Base-by-base conservation (phyloP, 2,329 filamentous ascomycete genomes). In the Bipolaris bicolor region DNA sequence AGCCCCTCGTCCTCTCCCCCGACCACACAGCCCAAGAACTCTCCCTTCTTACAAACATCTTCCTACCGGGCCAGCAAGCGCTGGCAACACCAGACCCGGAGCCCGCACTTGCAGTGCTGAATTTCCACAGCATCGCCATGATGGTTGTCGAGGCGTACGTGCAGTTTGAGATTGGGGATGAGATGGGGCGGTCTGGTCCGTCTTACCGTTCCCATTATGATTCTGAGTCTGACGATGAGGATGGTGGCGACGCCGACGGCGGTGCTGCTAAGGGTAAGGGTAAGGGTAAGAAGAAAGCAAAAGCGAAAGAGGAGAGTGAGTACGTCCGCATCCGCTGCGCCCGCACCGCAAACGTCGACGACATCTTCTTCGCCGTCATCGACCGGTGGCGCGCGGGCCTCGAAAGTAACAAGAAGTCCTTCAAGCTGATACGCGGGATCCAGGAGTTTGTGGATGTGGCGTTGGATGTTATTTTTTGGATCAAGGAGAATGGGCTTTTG, bases 381-480 rank as follows among this genome's bases (percentile, higher is more conserved):
- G 73, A 75, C 45, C 68, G 71, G n/a, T 76, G 71, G 67, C 65
- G 72, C 3, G 67, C 68, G 1, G 72, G 70, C 0, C 36, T 65
- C 6, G 52, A 58, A 16, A 57, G 55, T 15, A 52, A 52, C 7
- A 71, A 65, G 45, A 47, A 65, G 39, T 45, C 52, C 5, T 43
- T 64, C 33, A 34, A 50, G 36, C 33, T 68, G 0, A 67, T 76
- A 7, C 63, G 73, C 0, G 73, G 72, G 0, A 53, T 61, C 1
- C 72, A 75, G 52, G 73, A 76, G 57, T 75, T 76, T 46, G 69
- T 66, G 39, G 73, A 76, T 18, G 54, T 73, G 0, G 70, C 67
- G 16, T 59, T 74, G 3, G 73, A 75, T 37, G 31, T 73, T 1
- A 65, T 74, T 5, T 69, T 66, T 47, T 69, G 66, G 18, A 61